Base-by-base conservation (phyloP, 148 eudicot genomes). In the Drosera capensis region DNA sequence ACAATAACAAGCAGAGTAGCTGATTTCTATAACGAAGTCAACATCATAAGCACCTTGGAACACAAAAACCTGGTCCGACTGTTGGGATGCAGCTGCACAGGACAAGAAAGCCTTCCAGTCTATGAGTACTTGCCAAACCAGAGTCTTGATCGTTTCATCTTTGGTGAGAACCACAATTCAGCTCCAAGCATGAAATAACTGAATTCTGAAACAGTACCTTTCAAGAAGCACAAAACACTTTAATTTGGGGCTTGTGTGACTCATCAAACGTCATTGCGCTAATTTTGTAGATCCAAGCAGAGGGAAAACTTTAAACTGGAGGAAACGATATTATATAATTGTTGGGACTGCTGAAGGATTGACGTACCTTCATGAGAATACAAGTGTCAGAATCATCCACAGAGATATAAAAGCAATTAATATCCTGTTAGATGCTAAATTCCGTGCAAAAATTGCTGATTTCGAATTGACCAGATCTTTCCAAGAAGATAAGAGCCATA, bases 361-460 rank as follows among this genome's bases (percentile, higher is more conserved):
- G 54, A 78, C 61, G 23, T 71, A 68, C 58, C 78, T 79, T 54
- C 81, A 74, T n/a, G 75, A 66, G 30, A 74, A 79, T 39, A 42
- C 52, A 12, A 55, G 54, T 25, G 54, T 26, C 19, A 50, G 78
- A 42, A 74, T 74, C 47, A 71, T 71, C 48, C 75, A 79, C 62
- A 75, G 70, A 50, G 79, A 75, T 39, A 75, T 79, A 49, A 75
- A 79, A 62, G 80, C 75, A n/a, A 70, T 72, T 43, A 74, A 74
- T 52, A 74, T 74, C 39, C 53, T 74, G 52, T 59, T 79, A 46
- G 87, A 75, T 35, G 57, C 73, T 28, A 64, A 66, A 51, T 53
- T 75, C 18, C 56, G 64, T 3, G 70, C 76, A 11, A 79, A 70
- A 62, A 66, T 67, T 13, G 71, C 74, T 62, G 79, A 75, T 67